phyloP scores from a whole-genome alignment of 805 yeast species.

The Metschnikowia orientalis region DNA sequence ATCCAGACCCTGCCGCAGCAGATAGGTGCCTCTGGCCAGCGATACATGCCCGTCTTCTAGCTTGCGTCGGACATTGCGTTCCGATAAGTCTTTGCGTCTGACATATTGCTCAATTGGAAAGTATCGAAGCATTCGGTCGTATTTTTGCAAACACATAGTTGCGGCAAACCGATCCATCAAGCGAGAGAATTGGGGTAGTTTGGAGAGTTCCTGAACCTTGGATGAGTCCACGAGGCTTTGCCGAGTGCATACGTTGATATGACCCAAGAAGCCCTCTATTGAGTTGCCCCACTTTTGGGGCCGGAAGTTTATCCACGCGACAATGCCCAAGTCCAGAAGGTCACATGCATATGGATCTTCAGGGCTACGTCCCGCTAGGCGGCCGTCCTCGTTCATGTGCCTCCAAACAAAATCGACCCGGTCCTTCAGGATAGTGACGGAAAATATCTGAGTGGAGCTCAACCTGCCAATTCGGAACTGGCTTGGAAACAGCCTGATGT shows the following conservation, averaged over 20 bases:
- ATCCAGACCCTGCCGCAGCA: too few species aligned
- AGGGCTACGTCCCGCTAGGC: conserved; percentile 1
- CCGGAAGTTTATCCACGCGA: conserved; percentile 8
- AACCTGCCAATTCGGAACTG: conserved; percentile 6
- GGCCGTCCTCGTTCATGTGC: conserved; percentile 5
- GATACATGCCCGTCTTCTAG: too few species aligned
- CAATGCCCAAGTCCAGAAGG: conserved; percentile 7
- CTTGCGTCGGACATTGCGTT: too few species aligned
- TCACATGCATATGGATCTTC: conserved; percentile 2
- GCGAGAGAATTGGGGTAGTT: too few species aligned
- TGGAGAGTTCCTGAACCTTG: too few species aligned
- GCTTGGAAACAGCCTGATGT: conserved; percentile 5
- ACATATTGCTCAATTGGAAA: conserved; percentile 7
- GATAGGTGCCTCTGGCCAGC: too few species aligned
- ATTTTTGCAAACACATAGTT: conserved; percentile 4
- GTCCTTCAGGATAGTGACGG: conserved; percentile 8
- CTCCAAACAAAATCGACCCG: conserved; percentile 6
- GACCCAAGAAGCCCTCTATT: conserved; percentile 13
- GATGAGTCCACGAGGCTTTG: too few species aligned
- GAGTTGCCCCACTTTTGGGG: conserved; percentile 4
- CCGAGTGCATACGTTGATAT: conserved; percentile 5
- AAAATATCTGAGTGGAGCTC: conserved; percentile 9
- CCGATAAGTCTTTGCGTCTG: neutral
- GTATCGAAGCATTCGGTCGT: conserved; percentile 2
- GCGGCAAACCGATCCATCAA: conserved; percentile 6